Base-by-base conservation (phyloP, 169 alveolate genomes). In the Cryptosporidium ubiquitum region DNA sequence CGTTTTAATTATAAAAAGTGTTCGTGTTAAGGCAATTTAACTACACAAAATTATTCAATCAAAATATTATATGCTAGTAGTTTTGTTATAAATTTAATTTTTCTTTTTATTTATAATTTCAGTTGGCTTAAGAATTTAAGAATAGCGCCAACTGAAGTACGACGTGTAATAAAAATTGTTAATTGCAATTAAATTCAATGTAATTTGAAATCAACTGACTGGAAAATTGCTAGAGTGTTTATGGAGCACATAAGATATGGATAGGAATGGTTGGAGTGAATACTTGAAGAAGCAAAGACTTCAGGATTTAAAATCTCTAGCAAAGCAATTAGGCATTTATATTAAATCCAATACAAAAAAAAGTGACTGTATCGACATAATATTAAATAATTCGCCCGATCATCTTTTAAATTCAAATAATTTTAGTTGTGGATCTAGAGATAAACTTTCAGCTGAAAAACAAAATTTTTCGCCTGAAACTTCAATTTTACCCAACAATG, bases 211-310 rank as follows among this genome's bases (percentile, higher is more conserved):
- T 55, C 35, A 55, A 23, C 35, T 55, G 35, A 55, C 1, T 55
- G 20, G 18, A 55, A 3, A 26, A 55, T 55, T 55, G 10, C 5
- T 20, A 7, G 16, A 12, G 10, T 23, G 35, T 55, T 55, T 55
- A 20, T 55, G 44, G 23, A 26, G n/a, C 18, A 37, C 61, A 23
- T 14, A 64, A 39, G 89, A 61, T 18, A 79, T 79, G 89, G 61
- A 79, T 18, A 79, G 79, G 23, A 66, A 61, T 79, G 89, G 64
- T 6, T 79, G 89, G 89, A 79, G 68, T n/a, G 89, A 60, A 61
- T 79, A 61, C 44, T 47, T 79, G 37, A 79, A 66, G 74, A 79
- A 79, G 64, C 89, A 79, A 40, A 79, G 74, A 79, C 89, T 79
- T 79, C 73, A 66, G 44, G 89, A 79, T 42, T 47, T 79, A 58